Evolutionary conservation across 1,284 basidiomycete species (phyloP), one percentile per base, ranked within the genome.

Genomic region (Tilletiopsis washingtonensis): DNA sequence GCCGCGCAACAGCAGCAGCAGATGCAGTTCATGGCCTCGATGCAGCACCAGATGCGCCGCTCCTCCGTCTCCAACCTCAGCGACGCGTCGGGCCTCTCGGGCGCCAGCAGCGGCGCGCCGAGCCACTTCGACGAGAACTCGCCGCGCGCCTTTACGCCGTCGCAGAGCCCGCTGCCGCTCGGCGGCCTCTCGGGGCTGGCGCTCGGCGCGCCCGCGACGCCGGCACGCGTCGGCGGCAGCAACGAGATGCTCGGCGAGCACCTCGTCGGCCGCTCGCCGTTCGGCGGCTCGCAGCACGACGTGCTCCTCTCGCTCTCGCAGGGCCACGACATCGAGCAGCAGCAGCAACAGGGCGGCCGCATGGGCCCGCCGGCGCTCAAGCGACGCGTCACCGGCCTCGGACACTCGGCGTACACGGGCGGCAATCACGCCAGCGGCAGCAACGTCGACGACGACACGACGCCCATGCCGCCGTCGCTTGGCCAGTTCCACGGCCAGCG

Each of bases 381-480:
- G 12, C 32, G 32, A 17, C 32, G 32, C 32, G 17, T 11, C 32
- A 34, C 12, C 32, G 17, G 17, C 3, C 32, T 34, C 32, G 32
- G 32, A 11, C 32, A 34, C 32, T 11, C 32, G 12, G 32, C 17
- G 12, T 34, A 34, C 32, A 34, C 32, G 12, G 32, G 32, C 32
- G 32, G 32, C n/a, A n/a, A n/a, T n/a, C n/a, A n/a, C n/a, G n/a
- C n/a, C n/a, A 34, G 32, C 32, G 17, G 32, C 32, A 34, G 32
- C 12, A 11, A 34, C 12, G 12, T 34, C 17, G 32, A 34, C 3
- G 55, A 61, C 36, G 61, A 62, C 44, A 53, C 53, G 1, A 62
- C 59, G 5, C 62, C 61, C 25, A 63, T 65, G 62, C 62, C 61
- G 3, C 49, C 54, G 4, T 55, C 53, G 24, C 54, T 49, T 0